phyloP scores from a whole-genome alignment of 1,284 basidiomycete species.

The Coriolopsis trogii region DNA sequence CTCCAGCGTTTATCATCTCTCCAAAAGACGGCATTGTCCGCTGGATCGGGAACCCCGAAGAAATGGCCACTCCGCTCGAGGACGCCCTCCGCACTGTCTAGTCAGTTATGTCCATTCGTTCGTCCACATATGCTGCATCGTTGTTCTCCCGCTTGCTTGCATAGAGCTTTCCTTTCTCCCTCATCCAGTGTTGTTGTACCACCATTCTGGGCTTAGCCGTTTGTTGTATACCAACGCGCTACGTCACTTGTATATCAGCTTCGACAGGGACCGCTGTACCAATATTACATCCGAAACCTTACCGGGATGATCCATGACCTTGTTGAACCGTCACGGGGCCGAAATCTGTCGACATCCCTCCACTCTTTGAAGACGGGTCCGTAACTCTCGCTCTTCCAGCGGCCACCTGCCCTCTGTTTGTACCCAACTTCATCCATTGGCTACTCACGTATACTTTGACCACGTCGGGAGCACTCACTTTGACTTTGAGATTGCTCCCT shows the following conservation, averaged over 20 bases:
- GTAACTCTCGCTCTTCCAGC: too few species aligned
- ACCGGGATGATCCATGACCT: neutral
- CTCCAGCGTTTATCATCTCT: slow-evolving; percentile 36
- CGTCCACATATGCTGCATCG: neutral
- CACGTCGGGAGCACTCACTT: too few species aligned
- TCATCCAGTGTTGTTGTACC: neutral
- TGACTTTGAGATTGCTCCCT: too few species aligned
- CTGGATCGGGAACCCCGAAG: slow-evolving; percentile 38
- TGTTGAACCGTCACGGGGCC: neutral
- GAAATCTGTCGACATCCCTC: too few species aligned
- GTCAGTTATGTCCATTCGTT: neutral
- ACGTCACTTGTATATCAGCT: slow-evolving; percentile 1
- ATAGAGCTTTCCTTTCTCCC: neutral
- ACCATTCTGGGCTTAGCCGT: neutral
- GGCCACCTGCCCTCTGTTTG: too few species aligned
- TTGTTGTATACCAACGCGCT: neutral
- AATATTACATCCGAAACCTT: neutral
- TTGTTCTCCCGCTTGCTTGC: neutral
- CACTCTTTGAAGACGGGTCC: too few species aligned
- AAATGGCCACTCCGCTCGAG: slow-evolving; percentile 33
- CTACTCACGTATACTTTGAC: too few species aligned
- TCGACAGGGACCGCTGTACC: neutral
- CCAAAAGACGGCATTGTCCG: slow-evolving; percentile 33
- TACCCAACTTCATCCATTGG: too few species aligned
- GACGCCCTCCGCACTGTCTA: slow-evolving; percentile 23